Evolutionary conservation across 345 rosid genomes (phyloP).

Genomic region (Hypericum perforatum): DNA sequence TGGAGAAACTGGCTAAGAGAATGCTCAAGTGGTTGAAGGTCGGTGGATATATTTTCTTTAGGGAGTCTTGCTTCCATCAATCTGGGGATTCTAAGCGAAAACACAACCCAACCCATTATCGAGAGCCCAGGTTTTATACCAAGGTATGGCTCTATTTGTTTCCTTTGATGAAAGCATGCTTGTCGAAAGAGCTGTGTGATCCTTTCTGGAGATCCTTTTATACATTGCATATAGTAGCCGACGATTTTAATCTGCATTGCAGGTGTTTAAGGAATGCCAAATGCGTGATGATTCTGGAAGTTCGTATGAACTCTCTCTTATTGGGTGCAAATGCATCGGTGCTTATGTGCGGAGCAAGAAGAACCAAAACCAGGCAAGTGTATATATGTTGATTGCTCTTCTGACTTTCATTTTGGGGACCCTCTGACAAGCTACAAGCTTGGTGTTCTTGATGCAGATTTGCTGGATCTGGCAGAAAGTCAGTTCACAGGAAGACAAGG

Average conservation of each 20-base stretch:
- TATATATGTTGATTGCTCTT: slow-evolving; percentile 3
- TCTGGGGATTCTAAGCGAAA: slow-evolving; percentile 86
- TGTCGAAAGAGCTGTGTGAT: neutral
- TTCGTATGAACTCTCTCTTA: slow-evolving; percentile 66
- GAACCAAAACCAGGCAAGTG: slow-evolving; percentile 85
- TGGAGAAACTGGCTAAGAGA: slow-evolving; percentile 59
- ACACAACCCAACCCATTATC: slow-evolving; percentile 84
- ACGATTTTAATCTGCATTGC: slow-evolving; percentile 16
- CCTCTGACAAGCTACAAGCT: slow-evolving; percentile 6
- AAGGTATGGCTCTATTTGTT: slow-evolving; percentile 37
- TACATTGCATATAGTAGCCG: too few species aligned
- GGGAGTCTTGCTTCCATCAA: slow-evolving; percentile 95
- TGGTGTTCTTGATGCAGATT: slow-evolving; percentile 45
- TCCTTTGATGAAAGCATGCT: neutral
- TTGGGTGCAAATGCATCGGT: slow-evolving; percentile 86
- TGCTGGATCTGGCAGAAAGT: slow-evolving; percentile 96
- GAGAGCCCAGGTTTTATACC: slow-evolving; percentile 91
- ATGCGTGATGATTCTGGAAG: slow-evolving; percentile 44
- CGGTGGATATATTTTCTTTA: slow-evolving; percentile 82
- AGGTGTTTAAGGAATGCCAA: slow-evolving; percentile 79
- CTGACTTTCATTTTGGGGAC: slow-evolving; percentile 10
- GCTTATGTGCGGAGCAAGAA: slow-evolving; percentile 92
- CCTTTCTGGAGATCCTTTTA: neutral
- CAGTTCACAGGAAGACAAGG: slow-evolving; percentile 60
- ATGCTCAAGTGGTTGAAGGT: slow-evolving; percentile 83